Evolutionary conservation across 129 eudicot species (phyloP).

Genomic region (Flaveria sonorensis): DNA sequence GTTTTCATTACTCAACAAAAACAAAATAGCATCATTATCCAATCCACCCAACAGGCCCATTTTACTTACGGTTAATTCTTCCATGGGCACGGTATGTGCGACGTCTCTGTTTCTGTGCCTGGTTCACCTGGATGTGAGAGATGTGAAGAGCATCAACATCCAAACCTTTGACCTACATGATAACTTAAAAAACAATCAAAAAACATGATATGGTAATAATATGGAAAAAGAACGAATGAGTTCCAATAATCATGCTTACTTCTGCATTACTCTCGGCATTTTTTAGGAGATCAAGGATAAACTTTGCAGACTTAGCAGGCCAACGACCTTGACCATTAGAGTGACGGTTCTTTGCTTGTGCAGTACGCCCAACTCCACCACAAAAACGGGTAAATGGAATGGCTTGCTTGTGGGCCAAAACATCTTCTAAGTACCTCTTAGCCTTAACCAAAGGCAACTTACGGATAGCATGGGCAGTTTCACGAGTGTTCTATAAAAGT

Average conservation of each 20-base stretch:
- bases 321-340: slow-evolving; percentile 71
- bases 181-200: background rate
- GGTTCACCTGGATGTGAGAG: slow-evolving; percentile 48
- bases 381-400: slow-evolving; percentile 65
- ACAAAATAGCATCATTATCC: background rate
- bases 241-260: slow-evolving; percentile 13
- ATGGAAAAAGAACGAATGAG: too few species aligned
- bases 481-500: slow-evolving; percentile 50
- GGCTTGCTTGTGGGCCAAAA: slow-evolving; percentile 58
- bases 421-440: slow-evolving; percentile 61
- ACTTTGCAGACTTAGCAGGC: slow-evolving; percentile 60
- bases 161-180: slow-evolving; percentile 42
- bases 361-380: slow-evolving; percentile 60
- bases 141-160: slow-evolving; percentile 46
- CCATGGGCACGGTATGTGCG: slow-evolving; percentile 49
- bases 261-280: slow-evolving; percentile 70
- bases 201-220: background rate
- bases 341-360: slow-evolving; percentile 60
- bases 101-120: slow-evolving; percentile 45
- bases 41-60: too few species aligned
- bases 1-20: background rate
- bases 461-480: slow-evolving; percentile 56
- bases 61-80: slow-evolving; percentile 38
- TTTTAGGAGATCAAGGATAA: slow-evolving; percentile 54
- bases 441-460: slow-evolving; percentile 56